Base-by-base conservation (phyloP, 2,329 filamentous ascomycete species). In the Coniochaeta hoffmannii region DNA sequence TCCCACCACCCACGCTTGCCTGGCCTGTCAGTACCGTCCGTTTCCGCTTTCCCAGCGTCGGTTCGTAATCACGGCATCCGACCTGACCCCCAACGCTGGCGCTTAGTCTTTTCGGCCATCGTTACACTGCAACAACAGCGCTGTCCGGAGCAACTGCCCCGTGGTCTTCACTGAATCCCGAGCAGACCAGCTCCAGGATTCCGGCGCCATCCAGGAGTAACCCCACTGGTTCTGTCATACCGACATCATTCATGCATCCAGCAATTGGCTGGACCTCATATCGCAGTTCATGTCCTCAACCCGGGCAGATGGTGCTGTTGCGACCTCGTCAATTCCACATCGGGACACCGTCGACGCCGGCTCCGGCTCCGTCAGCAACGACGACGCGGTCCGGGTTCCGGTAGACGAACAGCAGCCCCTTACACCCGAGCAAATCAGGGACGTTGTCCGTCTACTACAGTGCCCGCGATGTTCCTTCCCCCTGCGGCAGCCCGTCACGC, bases 391-490 rank as follows among this genome's bases (percentile, higher is more conserved):
- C 36, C 55, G 55, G 57, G 59, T 56, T 10, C 56, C 57, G 50
- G 50, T 56, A 35, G 59, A 57, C 44, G 56, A 56, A 36, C 44
- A 38, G 35, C 19, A n/a, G 3, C 28, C 12, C 53, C 57, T 50
- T 10, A 61, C 56, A 31, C 72, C 76, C 60, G 71, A 74, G 59
- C 76, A 86, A 66, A 80, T 82, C 17, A 78, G 88, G 60, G 74
- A 81, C 56, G 75, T 91, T 55, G 77, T 95, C 58, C 85, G 86
- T 44, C 74, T 94, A 38, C 78, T 94, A 54, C 90, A 95, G 71
- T 97, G 92, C 67, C 79, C 79, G 11, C 73, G 80, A 59, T 96
- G 92, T 69, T 89, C 86, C 3, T 75, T 74, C 44, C 86, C 87
- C 1, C 74, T 94, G 30, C 76, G 72, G 49, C 76, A 82, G 9